Evolutionary conservation across 75 land plant genomes (phyloP).

Genomic region (Cunninghamia lanceolata): DNA sequence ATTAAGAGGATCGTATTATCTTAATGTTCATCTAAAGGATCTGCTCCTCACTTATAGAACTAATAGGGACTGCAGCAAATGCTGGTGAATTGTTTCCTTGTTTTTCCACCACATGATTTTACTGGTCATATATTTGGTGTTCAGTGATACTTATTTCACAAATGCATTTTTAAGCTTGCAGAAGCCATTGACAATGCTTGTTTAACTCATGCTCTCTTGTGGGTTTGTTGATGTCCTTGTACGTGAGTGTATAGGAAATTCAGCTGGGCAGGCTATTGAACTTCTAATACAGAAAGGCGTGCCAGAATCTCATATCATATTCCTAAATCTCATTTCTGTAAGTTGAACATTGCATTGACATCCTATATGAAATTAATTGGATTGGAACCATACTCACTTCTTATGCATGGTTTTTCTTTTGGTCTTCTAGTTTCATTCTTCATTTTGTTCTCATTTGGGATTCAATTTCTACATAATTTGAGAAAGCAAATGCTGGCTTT

Average conservation of each 20-base stretch:
- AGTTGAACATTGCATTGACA: background rate
- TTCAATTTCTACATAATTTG: background rate
- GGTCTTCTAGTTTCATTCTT: background rate
- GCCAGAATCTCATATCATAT: slow-evolving; percentile 45
- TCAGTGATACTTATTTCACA: background rate
- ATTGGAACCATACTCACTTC: background rate
- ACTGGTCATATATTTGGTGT: background rate
- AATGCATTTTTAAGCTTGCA: slow-evolving; percentile 1
- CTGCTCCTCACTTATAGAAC: background rate
- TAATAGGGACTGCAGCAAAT: background rate
- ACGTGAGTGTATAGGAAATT: slow-evolving; percentile 19
- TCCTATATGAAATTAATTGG: background rate
- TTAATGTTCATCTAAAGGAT: background rate
- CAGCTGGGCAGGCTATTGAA: slow-evolving; percentile 53
- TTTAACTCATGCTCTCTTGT: background rate
- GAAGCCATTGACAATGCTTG: too few species aligned
- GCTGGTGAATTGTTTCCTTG: background rate
- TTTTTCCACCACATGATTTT: background rate
- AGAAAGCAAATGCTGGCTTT: background rate
- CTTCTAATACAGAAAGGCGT: slow-evolving; percentile 42
- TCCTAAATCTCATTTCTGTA: slow-evolving; percentile 49
- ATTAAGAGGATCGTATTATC: background rate
- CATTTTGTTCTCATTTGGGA: background rate
- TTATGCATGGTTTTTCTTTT: background rate
- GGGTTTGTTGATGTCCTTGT: background rate